These are phyloP conservation scores for Ceratocystis lukuohia DNA, from an alignment of 2,329 filamentous ascomycete genomes.

Conservation along the genomic window DNA sequence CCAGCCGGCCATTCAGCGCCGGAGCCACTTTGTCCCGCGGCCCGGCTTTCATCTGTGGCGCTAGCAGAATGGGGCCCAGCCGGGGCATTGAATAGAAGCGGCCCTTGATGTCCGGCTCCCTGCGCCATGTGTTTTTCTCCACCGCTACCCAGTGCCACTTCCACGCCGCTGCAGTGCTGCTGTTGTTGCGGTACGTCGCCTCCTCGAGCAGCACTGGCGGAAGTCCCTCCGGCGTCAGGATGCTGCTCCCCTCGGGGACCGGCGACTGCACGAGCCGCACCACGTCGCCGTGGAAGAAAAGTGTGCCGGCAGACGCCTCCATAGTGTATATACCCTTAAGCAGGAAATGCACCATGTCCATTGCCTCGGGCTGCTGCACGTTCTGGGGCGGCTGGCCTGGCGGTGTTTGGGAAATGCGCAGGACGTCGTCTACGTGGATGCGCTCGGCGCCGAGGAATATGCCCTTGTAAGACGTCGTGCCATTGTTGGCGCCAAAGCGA, in stretches of 20 bases:
- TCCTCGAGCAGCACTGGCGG: constrained; percentile 32
- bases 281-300: constrained; percentile 31
- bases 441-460: constrained; percentile 40
- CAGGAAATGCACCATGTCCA: constrained; percentile 22
- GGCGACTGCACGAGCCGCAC: constrained; percentile 24
- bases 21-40: constrained; percentile 21
- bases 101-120: constrained; percentile 37
- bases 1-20: constrained; percentile 41
- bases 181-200: constrained; percentile 30
- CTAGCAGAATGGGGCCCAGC: constrained; percentile 38
- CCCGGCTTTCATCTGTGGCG: constrained; percentile 28
- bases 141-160: constrained; percentile 31
- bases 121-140: constrained; percentile 34
- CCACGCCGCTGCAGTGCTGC: constrained; percentile 23
- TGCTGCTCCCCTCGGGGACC: constrained; percentile 18
- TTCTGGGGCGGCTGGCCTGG: neutral
- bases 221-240: constrained; percentile 26
- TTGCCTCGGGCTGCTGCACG: constrained; percentile 23
- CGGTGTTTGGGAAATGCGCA: constrained; percentile 33
- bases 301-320: constrained; percentile 7
- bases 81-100: constrained; percentile 46
- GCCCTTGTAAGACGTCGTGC: constrained; percentile 32
- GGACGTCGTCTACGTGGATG: constrained; percentile 34
- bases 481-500: constrained; percentile 25
- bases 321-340: constrained; percentile 18